Base-by-base conservation (phyloP, 331 rosid genomes). In the Erythrophleum ivorense region DNA sequence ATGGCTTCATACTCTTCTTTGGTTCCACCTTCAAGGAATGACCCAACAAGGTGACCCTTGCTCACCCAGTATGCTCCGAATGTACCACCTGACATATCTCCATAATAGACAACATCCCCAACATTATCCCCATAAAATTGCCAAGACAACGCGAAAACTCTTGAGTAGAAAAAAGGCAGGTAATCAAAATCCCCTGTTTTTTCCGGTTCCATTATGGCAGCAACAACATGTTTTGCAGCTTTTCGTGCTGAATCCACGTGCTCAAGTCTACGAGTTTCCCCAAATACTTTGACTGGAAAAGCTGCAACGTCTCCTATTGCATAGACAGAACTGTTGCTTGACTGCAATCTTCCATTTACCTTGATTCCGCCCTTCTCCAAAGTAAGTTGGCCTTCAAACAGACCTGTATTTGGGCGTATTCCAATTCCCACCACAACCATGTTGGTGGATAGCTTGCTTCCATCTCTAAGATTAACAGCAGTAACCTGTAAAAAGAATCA, bases 341-440 rank as follows among this genome's bases (percentile, higher is more conserved):
- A 92, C 82, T 93, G 99, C 86, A 96, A 75, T 76, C 73, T 92
- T 77, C 95, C 99, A 55, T 96, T 94, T 80, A 96, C 99, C 84
- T 94, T 96, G 90, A 96, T 96, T 73, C 99, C 99, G 66, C 99
- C 99, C 86, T 96, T 96, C 88, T 96, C 98, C 94, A 92, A 62
- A 40, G 97, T 96, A 66, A 96, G 92, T 73, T 96, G 99, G 41
- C 99, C 99, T 91, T 96, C 99, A 82, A 96, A 96, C 14, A 96
- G 87, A 83, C 97, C 86, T 2, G 97, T 92, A 85, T 94, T 96
- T 19, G 99, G 99, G 49, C 99, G 97, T 66, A 96, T 94, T 53
- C 99, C 99, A 73, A 96, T 96, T 84, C 99, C 99, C 81, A 92
- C 98, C 71, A 96, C 97, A 73, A 96, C 99, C 95, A 92, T 90